Evolutionary conservation across 495 filamentous ascomycete genomes (phyloP).

Genomic region (Daldinia decipiens): DNA sequence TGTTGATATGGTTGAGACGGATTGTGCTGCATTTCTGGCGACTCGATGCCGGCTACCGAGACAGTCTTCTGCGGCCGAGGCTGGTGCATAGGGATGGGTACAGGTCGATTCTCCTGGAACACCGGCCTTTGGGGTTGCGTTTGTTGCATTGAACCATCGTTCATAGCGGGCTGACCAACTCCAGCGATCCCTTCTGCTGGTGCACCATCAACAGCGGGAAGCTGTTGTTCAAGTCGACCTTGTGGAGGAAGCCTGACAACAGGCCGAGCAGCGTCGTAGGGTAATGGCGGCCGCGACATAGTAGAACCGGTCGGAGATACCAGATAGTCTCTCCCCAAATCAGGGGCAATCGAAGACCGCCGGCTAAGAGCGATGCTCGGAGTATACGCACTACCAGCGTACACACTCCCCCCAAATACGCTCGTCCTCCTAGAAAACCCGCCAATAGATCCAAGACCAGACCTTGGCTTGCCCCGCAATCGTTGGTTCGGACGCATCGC

Average conservation of each 20-base stretch:
- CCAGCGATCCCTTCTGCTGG: constrained; percentile 26
- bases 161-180: constrained; percentile 52
- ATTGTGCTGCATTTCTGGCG: constrained; percentile 75
- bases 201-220: constrained; percentile 43
- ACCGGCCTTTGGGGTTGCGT: constrained; percentile 72
- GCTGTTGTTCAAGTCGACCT: constrained; percentile 51
- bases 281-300: constrained; percentile 71
- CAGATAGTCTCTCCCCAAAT: constrained; percentile 75
- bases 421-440: constrained; percentile 78
- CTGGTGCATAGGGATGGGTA: constrained; percentile 89
- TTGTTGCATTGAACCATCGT: constrained; percentile 64
- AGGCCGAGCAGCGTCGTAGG: constrained; percentile 72
- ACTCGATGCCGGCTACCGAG: constrained; percentile 94
- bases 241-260: constrained; percentile 87
- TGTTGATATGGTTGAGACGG: constrained; percentile 74
- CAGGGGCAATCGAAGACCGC: constrained; percentile 84
- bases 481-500: constrained; percentile 91
- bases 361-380: constrained; percentile 94
- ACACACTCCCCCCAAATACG: constrained; percentile 75
- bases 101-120: constrained; percentile 80
- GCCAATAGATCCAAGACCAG: constrained; percentile 70
- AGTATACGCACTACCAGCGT: constrained; percentile 83
- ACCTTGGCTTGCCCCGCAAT: constrained; percentile 76
- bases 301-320: constrained; percentile 82
- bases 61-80: constrained; percentile 94